These are phyloP conservation scores for Comarum palustre DNA, from an alignment of 306 rosid species.

Conservation along the genomic window DNA sequence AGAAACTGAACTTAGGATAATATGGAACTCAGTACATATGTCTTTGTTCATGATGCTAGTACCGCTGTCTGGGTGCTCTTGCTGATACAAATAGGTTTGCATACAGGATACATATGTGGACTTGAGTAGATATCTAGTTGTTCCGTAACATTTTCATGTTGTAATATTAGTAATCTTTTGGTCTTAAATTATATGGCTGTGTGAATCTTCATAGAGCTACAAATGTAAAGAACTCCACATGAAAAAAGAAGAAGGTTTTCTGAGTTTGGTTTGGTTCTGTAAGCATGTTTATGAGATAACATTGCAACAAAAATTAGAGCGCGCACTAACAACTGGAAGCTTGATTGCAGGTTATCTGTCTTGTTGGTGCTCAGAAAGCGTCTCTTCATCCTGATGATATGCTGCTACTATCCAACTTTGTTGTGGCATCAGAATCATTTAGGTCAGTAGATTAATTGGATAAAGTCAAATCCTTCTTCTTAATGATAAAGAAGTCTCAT, in stretches of 20 bases:
- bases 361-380: constrained; percentile 94
- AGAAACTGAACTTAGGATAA: background rate
- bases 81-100: too few species aligned
- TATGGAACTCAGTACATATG: background rate
- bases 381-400: constrained; percentile 96
- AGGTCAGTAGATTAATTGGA: constrained; percentile 56
- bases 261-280: background rate
- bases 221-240: background rate
- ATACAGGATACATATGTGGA: too few species aligned
- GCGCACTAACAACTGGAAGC: constrained; percentile 33
- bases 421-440: constrained; percentile 87
- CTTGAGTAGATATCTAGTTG: background rate
- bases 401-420: constrained; percentile 75
- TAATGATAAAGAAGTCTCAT: background rate
- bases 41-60: background rate
- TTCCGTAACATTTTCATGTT: background rate
- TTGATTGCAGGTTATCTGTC: constrained; percentile 79
- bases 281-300: background rate
- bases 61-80: too few species aligned
- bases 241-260: background rate
- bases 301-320: constrained; percentile 3
- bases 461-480: background rate
- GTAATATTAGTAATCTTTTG: background rate
- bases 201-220: background rate
- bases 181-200: background rate